Base-by-base conservation (phyloP, 768 basidiomycete species). In the Russula lepida region DNA sequence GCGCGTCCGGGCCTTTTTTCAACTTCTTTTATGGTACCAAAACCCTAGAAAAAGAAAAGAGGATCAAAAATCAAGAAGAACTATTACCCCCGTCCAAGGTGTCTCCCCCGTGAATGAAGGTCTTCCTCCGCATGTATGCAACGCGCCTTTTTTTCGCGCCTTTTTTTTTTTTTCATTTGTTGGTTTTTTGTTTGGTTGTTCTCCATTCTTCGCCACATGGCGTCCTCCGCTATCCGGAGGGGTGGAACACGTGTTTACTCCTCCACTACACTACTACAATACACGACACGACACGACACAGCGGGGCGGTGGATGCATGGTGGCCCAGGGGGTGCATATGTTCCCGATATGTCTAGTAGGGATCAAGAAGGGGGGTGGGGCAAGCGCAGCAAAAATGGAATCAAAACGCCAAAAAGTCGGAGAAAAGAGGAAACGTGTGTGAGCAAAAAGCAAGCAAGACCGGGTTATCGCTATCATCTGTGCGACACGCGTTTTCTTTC, bases 231-330 rank as follows among this genome's bases (percentile, higher is more conserved):
- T 12, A 12, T 23, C 49, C 49, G 48, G 48, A 47, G 28, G 19
- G 9, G 39, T 0, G n/a, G n/a, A 44, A 44, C 27, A 37, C 53
- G 32, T n/a, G 30, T 47, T 37, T 19, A 2, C 25, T 17, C 51
- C 23, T 21, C 37, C 33, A 30, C n/a, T n/a, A n/a, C n/a, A n/a
- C n/a, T n/a, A n/a, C n/a, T n/a, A n/a, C n/a, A n/a, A n/a, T n/a
- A n/a, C n/a, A n/a, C n/a, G n/a, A n/a, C n/a, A n/a, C n/a, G 15
- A 44, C 56, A 58, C 57, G 57, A 58, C 49, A 50, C 54, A 56
- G 60, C 60, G 49, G 60, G 55, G 60, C 60, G 39, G 60, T 61
- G 50, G 39, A 28, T 27, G 55, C 60, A 49, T 61, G 60, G 54
- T 41, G 30, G 15, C 12, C 30, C 21, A 28, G 49, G 41, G 35